Base-by-base conservation (phyloP, 306 rosid genomes). In the Lotus japonicus region DNA sequence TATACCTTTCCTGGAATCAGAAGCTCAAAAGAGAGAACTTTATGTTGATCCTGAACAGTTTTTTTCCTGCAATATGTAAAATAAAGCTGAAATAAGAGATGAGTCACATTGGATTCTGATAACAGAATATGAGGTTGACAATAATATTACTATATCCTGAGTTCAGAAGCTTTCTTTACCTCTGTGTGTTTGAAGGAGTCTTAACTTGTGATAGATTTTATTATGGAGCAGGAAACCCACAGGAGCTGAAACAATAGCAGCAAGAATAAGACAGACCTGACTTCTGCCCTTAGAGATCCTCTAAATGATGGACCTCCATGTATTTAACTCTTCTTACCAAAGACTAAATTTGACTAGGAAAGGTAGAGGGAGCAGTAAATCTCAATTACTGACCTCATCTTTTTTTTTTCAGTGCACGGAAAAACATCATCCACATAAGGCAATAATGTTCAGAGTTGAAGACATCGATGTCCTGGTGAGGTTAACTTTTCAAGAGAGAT, bases 1-100 rank as follows among this genome's bases (percentile, higher is more conserved):
- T n/a, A n/a, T n/a, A 77, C 84, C 85, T 84, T 77, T 70, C 54
- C 12, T 33, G 41, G 88, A 77, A 79, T 68, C 69, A 78, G 78
- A 76, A 72, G 51, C 76, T 49, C 64, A 76, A 63, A 66, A 77
- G 57, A 33, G 6, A 13, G 21, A 49, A 36, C 79, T 84, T 81
- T 66, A 35, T 50, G 75, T 45, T 71, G 75, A 74, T 79, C 66
- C 82, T 64, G 45, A 57, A 45, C 73, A 28, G 44, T 42, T 68
- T 71, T 19, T 39, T 48, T 66, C 68, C 81, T 82, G 74, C 54
- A 79, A 79, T 78, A 69, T 39, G 60, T 11, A 55, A 54, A 50
- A 51, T 28, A 56, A 16, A 56, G 75, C 16, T 42, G 43, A 54
- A 81, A 9, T 70, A 44, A 39, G 65, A 60, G 44, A 50, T 17